Conservation (phyloP, 2,329 filamentous ascomycete genomes). For the Davidsoniella australis region DNA sequence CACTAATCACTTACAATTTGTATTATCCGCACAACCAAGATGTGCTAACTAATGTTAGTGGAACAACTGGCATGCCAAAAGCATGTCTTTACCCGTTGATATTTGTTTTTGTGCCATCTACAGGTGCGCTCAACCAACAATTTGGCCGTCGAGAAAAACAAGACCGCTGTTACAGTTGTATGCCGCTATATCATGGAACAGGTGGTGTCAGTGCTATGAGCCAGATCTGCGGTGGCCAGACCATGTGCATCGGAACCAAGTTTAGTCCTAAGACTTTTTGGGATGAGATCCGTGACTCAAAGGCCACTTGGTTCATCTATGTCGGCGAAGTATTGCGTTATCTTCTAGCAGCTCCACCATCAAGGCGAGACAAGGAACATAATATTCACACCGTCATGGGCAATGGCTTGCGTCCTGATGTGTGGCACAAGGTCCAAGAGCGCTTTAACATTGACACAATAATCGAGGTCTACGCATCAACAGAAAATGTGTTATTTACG, state of each 20-base stretch:
- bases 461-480: conserved; percentile 62
- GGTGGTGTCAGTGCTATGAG: conserved; percentile 42
- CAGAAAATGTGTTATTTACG: conserved; percentile 50
- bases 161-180: conserved; percentile 53
- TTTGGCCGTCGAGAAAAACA: conserved; percentile 18
- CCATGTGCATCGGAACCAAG: conserved; percentile 44
- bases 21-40: no score
- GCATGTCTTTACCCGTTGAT: conserved; percentile 43
- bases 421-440: conserved; percentile 47
- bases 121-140: conserved; percentile 14
- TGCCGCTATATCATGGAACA: conserved; percentile 64
- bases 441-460: conserved; percentile 46
- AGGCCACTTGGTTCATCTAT: conserved; percentile 56
- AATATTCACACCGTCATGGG: conserved; percentile 42
- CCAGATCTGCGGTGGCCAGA: conserved; percentile 33
- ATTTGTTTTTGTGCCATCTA: conserved; percentile 19
- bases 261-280: conserved; percentile 59
- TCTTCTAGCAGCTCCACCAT: conserved; percentile 48
- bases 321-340: conserved; percentile 66
- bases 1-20: no score
- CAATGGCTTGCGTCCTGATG: conserved; percentile 51
- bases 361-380: conserved; percentile 42
- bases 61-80: conserved; percentile 62
- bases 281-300: conserved; percentile 49
- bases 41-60: conserved; percentile 23